Percentiles rank a stretch among this genome's conserved stretches.
phyloP scores from a whole-genome alignment of 2,329 filamentous ascomycete species.

The Fusarium brevicatenulatum region DNA sequence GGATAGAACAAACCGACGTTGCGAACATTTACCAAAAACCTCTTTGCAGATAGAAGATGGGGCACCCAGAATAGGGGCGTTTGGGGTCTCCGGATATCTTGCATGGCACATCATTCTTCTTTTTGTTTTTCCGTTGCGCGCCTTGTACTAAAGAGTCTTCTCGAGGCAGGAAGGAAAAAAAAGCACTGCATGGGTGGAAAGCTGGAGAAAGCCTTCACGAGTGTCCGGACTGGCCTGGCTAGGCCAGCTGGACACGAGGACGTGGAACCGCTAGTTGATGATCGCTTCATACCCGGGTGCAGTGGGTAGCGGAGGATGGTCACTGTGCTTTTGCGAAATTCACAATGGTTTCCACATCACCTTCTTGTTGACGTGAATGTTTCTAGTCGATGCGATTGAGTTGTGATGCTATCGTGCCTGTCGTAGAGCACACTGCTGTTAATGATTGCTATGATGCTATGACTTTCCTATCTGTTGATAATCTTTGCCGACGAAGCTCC shows the following conservation, averaged over 20 bases:
- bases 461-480: background rate
- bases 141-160: conserved; percentile 59
- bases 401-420: conserved; percentile 37
- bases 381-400: conserved; percentile 26
- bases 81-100: conserved; percentile 84
- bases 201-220: conserved; percentile 69
- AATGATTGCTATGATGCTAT: background rate
- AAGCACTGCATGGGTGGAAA: conserved; percentile 66
- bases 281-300: conserved; percentile 70
- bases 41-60: conserved; percentile 78
- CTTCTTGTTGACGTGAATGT: conserved; percentile 27
- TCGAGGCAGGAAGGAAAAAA: conserved; percentile 53
- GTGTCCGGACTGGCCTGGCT: conserved; percentile 55
- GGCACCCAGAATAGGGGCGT: conserved; percentile 74
- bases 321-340: conserved; percentile 70
- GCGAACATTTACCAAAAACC: conserved; percentile 54
- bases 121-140: conserved; percentile 60
- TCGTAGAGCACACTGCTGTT: conserved; percentile 9
- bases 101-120: conserved; percentile 67
- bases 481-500: background rate
- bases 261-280: conserved; percentile 71
- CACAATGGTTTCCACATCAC: conserved; percentile 63
- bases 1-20: conserved; percentile 58
- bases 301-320: conserved; percentile 58
- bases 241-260: conserved; percentile 63